These are phyloP conservation scores for Candida tibetensis DNA, from an alignment of 805 yeast genomes.

Conservation along the genomic window DNA sequence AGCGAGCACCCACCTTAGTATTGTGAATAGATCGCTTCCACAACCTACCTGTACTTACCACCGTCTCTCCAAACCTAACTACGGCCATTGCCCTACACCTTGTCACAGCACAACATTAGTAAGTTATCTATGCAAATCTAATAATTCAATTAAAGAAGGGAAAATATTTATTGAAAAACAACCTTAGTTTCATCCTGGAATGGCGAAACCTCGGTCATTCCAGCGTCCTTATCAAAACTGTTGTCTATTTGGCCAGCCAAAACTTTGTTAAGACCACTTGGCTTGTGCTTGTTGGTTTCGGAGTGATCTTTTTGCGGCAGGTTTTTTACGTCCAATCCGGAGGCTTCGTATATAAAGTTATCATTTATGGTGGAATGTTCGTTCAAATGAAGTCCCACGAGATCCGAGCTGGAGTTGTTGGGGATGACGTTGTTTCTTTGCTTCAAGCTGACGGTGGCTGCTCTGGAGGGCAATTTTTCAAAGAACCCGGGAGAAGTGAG, in stretches of 20 bases:
- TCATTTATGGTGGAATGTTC: constrained; percentile 30
- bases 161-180: constrained; percentile 13
- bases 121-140: not conserved
- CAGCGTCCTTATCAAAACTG: constrained; percentile 16
- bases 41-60: no score
- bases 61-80: no score
- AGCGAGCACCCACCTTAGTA: no score
- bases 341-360: constrained; percentile 26
- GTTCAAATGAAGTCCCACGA: constrained; percentile 14
- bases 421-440: constrained; percentile 10
- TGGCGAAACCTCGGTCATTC: constrained; percentile 12
- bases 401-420: constrained; percentile 28
- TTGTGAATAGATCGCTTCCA: no score
- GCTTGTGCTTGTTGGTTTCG: not conserved
- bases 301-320: not conserved
- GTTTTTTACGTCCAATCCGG: constrained; percentile 6
- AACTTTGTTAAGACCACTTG: not conserved
- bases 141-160: not conserved
- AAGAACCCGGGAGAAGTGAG: constrained; percentile 33
- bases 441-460: constrained; percentile 22
- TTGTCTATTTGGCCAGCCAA: constrained; percentile 18
- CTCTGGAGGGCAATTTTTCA: constrained; percentile 38
- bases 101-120: no score
- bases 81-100: no score
- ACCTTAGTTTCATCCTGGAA: constrained; percentile 15